Evolutionary conservation across 768 basidiomycete genomes (phyloP), one percentile per base, ranked within the genome.

Genomic region (Royoungia palumana): DNA sequence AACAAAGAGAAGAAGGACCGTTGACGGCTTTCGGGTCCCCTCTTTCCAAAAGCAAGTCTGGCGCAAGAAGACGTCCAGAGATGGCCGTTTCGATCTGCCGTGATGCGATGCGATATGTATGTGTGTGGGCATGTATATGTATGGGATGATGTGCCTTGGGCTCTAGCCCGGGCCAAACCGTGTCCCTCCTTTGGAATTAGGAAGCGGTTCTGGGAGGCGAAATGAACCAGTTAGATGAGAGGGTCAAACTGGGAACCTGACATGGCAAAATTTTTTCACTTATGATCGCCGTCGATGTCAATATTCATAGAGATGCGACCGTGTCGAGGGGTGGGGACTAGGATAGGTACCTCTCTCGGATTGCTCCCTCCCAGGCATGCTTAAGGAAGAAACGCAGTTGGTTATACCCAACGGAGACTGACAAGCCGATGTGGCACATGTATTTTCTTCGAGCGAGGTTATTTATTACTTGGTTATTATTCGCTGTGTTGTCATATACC

Each of bases 231-330:
- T 13, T 30, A 13, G 4, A 4, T 25, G 8, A 27, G 25, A 14
- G 6, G 13, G 30, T 13, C 30, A 30, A 30, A 8, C 14, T 1
- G 14, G 32, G 14, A 16, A 1, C 32, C 32, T 32, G 32, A 32
- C 32, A 32, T 32, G 14, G 14, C 32, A 32, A 32, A 32, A 32
- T 14, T 32, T 30, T 30, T 25, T 28, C 28, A 28, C 32, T 41
- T 50, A 41, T 61, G 60, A 63, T 61, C 60, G 58, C 60, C 60
- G 60, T 61, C 54, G 32, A 28, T 28, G 28, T 28, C 28, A 28
- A 28, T 28, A 12, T 27, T 8, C 25, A 27, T 2, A 28, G 25
- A 27, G 3, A 27, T 11, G 13, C 5, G 28, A 28, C 13, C 11
- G 2, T 28, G 28, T 41, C 48, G 53, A 58, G 53, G 53, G 35